Evolutionary conservation across 257 asterid genomes (phyloP).

Genomic region (Gentiana dahurica): DNA sequence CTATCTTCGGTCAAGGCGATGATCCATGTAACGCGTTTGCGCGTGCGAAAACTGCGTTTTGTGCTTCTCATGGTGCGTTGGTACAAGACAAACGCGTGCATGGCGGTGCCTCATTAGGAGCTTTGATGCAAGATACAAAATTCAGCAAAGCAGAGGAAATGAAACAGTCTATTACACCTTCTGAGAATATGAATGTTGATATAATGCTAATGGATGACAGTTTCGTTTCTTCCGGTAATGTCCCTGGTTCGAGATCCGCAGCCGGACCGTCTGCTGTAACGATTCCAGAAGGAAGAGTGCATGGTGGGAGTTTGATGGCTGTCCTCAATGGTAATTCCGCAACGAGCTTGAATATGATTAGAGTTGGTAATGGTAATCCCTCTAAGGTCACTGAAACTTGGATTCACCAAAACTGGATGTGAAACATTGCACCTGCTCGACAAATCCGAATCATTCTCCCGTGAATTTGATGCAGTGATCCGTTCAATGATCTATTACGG

Average conservation of each 20-base stretch:
- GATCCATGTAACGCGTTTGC: slow-evolving; percentile 59
- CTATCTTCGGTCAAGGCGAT: slow-evolving; percentile 51
- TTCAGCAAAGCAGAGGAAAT: slow-evolving; percentile 18
- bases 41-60: slow-evolving; percentile 64
- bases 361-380: slow-evolving; percentile 18
- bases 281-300: slow-evolving; percentile 91
- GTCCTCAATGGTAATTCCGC: slow-evolving; percentile 32
- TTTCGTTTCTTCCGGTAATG: slow-evolving; percentile 16
- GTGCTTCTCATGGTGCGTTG: slow-evolving; percentile 65
- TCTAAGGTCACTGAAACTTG: slow-evolving; percentile 26
- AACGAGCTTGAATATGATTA: slow-evolving; percentile 22
- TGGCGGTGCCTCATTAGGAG: slow-evolving; percentile 62
- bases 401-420: slow-evolving; percentile 46
- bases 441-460: too few relatives aligned
- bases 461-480: too few relatives aligned
- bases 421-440: slow-evolving; percentile 15
- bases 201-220: slow-evolving; percentile 20
- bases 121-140: slow-evolving; percentile 29
- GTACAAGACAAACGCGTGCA: slow-evolving; percentile 84
- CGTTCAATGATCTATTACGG: too few relatives aligned
- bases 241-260: slow-evolving; percentile 18
- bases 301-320: slow-evolving; percentile 82
- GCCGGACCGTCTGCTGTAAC: slow-evolving; percentile 20
- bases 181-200: slow-evolving; percentile 27
- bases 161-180: slow-evolving; percentile 19